Conservation (phyloP, 345 rosid species). For the Citropsis articulata region DNA sequence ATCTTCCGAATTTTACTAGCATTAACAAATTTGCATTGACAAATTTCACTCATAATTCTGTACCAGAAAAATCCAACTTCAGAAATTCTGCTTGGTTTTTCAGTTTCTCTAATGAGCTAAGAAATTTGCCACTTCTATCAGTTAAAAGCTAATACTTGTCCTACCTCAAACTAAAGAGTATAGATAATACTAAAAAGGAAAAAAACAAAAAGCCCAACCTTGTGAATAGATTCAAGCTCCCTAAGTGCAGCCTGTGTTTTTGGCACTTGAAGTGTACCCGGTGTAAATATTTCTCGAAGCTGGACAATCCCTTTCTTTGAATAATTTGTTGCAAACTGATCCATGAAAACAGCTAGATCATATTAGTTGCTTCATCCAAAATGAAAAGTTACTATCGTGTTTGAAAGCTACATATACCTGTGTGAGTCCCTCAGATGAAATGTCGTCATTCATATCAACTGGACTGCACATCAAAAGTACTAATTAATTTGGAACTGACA, state of each 20-base stretch:
- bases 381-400: not conserved
- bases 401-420: conserved; percentile 43
- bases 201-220: conserved; percentile 40
- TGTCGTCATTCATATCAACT: conserved; percentile 66
- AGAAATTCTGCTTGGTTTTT: not conserved
- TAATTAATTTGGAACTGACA: conserved; percentile 18
- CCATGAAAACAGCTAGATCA: not conserved
- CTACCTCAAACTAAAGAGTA: not conserved
- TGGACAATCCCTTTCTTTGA: conserved; percentile 64
- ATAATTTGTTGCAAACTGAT: conserved; percentile 76
- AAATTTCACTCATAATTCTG: not conserved
- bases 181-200: not conserved
- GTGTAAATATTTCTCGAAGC: conserved; percentile 78
- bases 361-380: conserved; percentile 5
- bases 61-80: not conserved
- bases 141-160: not conserved
- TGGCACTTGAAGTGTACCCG: conserved; percentile 68
- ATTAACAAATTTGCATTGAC: not conserved
- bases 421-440: conserved; percentile 72
- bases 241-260: conserved; percentile 55
- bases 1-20: not conserved
- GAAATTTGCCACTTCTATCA: not conserved
- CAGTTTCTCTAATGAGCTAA: not conserved
- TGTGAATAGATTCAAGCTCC: conserved; percentile 95
- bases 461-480: conserved; percentile 59